Percentiles rank a stretch among this genome's conserved stretches.
phyloP scores from a whole-genome alignment of 805 yeast species.

The Saccharomycopsis microspora region DNA sequence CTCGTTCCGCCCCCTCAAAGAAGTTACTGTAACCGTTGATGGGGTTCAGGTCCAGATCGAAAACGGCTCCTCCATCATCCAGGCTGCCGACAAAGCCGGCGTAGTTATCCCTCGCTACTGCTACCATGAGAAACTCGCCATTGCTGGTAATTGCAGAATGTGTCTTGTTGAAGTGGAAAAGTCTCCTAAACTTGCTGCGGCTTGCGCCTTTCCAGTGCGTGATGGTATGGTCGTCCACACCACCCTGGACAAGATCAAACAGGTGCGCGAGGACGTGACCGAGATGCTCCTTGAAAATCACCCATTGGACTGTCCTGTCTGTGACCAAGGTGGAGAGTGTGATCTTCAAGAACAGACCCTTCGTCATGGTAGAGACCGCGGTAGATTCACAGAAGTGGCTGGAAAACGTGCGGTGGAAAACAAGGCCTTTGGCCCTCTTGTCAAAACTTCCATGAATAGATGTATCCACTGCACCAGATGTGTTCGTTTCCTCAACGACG shows the following conservation, averaged over 20 bases:
- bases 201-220: slow-evolving; percentile 88
- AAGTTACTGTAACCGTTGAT: slow-evolving; percentile 48
- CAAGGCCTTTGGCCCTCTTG: slow-evolving; percentile 81
- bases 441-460: slow-evolving; percentile 85
- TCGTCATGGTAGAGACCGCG: slow-evolving; percentile 78
- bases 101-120: slow-evolving; percentile 82
- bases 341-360: slow-evolving; percentile 81
- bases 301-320: slow-evolving; percentile 85
- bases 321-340: slow-evolving; percentile 94
- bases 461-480: slow-evolving; percentile 90
- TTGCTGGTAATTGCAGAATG: slow-evolving; percentile 92
- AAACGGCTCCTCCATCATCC: slow-evolving; percentile 80
- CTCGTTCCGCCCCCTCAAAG: slow-evolving; percentile 25
- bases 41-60: slow-evolving; percentile 69
- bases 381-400: slow-evolving; percentile 67
- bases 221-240: slow-evolving; percentile 83
- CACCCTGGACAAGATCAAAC: slow-evolving; percentile 62
- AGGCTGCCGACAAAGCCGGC: slow-evolving; percentile 88
- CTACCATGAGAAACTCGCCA: slow-evolving; percentile 81
- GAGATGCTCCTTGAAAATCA: slow-evolving; percentile 83
- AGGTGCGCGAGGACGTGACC: slow-evolving; percentile 83
- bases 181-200: slow-evolving; percentile 82
- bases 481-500: slow-evolving; percentile 80
- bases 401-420: slow-evolving; percentile 89
- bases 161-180: slow-evolving; percentile 83